Evolutionary conservation across 1,139 yeast genomes (phyloP).

Genomic region (Kodamaea arcana): DNA sequence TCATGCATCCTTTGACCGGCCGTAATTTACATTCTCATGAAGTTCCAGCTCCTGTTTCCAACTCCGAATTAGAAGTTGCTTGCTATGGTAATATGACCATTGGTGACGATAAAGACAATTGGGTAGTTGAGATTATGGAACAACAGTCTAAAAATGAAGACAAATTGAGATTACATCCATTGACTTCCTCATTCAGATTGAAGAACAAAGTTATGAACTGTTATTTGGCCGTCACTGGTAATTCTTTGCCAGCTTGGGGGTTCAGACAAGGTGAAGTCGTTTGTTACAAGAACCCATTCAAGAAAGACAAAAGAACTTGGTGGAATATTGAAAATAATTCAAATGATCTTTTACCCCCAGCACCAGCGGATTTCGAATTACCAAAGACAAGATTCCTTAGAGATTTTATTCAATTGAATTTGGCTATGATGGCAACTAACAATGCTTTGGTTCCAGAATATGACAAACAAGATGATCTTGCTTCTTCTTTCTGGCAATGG

Average conservation of each 20-base stretch:
- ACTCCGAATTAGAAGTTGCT: slow-evolving; percentile 76
- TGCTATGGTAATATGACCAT: slow-evolving; percentile 83
- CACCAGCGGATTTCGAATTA: slow-evolving; percentile 66
- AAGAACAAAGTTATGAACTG: slow-evolving; percentile 66
- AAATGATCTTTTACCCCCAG: slow-evolving; percentile 69
- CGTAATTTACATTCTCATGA: slow-evolving; percentile 89
- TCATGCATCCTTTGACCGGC: slow-evolving; percentile 77
- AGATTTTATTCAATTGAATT: slow-evolving; percentile 87
- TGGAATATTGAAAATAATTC: slow-evolving; percentile 92
- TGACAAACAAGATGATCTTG: slow-evolving; percentile 87
- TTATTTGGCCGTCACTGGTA: slow-evolving; percentile 82
- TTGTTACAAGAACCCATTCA: slow-evolving; percentile 72
- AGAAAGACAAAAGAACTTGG: slow-evolving; percentile 92
- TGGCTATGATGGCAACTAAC: slow-evolving; percentile 99
- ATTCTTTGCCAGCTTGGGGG: slow-evolving; percentile 91
- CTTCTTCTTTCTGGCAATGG: slow-evolving; percentile 98
- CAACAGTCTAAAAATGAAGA: slow-evolving; percentile 75
- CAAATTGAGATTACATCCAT: slow-evolving; percentile 67
- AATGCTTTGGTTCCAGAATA: slow-evolving; percentile 91
- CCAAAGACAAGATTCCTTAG: slow-evolving; percentile 83
- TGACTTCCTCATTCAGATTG: slow-evolving; percentile 82
- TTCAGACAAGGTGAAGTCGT: slow-evolving; percentile 96
- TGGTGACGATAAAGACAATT: slow-evolving; percentile 91
- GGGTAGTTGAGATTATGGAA: slow-evolving; percentile 86
- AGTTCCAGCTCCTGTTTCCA: slow-evolving; percentile 74